Base-by-base conservation (phyloP, 2,329 filamentous ascomycete genomes). In the Pseudocercospora pini-densiflorae region DNA sequence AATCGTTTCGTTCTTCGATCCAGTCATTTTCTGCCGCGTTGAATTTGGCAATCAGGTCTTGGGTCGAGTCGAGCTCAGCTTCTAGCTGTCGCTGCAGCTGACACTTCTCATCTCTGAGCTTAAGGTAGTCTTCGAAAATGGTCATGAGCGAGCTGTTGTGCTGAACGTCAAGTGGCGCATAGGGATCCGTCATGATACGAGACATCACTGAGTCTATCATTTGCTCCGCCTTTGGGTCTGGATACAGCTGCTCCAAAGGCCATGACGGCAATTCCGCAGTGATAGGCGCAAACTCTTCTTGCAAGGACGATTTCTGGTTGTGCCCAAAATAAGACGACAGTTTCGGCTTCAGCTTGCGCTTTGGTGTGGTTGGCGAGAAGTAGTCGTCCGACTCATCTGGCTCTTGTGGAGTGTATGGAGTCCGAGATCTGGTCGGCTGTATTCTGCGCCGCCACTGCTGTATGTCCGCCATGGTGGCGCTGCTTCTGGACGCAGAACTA, bases 41-140 rank as follows among this genome's bases (percentile, higher is more conserved):
- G 43, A 74, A 72, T 21, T 73, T 71, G 29, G 67, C 60, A 5
- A 72, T 58, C 29, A 73, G 53, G 1, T 68, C 68, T 19, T 67
- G 63, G 12, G 60, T 70, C 1, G 71, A 68, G 0, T 74, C 68
- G 0, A 72, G 58, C 16, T 75, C 76, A 3, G 78, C 70, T 14
- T 75, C 67, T 8, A 80, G 51, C 24, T 73, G 69, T 3, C 59
- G 55, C 24, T 77, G 66, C 3, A 80, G 62, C 3, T 68, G 63
- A 19, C 75, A 71, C n/a, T 78, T 79, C 53, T 80, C 74, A 12
- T 78, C 76, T 43, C 72, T 71, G 6, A 80, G 54, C 29, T 77
- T 74, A 27, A 78, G 72, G 67, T 80, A 82, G 31, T 77, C 75
- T 61, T 83, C 81, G 49, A 82, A 80, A 19, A 83, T 75, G n/a